phyloP scores from a whole-genome alignment of 352 stramenopile species.

The Peronospora tabacina region DNA sequence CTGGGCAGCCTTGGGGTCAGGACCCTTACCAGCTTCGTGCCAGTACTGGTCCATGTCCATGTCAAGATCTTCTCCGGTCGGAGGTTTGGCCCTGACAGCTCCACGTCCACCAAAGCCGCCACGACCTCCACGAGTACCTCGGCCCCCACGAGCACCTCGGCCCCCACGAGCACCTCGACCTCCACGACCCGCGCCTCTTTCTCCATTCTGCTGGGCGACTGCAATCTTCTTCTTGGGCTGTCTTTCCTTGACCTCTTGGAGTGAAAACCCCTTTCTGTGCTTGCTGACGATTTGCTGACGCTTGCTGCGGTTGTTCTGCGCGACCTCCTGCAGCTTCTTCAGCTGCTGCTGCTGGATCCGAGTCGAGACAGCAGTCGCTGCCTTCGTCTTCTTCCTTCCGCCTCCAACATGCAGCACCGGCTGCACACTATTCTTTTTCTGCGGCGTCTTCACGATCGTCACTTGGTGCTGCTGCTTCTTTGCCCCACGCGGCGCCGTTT shows the following conservation, averaged over 20 bases:
- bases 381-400: constrained; percentile 25
- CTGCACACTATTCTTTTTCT: constrained; percentile 25
- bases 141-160: constrained; percentile 17
- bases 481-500: constrained; percentile 20
- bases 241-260: constrained; percentile 22
- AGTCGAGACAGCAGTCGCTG: constrained; percentile 12
- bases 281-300: constrained; percentile 69
- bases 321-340: constrained; percentile 60
- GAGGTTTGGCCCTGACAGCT: constrained; percentile 36
- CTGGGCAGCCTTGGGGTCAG: constrained; percentile 68
- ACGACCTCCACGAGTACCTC: constrained; percentile 23
- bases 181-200: constrained; percentile 17
- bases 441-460: constrained; percentile 28
- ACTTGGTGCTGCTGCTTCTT: constrained; percentile 33
- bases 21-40: constrained; percentile 82
- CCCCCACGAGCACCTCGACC: constrained; percentile 2
- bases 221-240: constrained; percentile 26
- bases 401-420: constrained; percentile 16
- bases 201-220: constrained; percentile 25
- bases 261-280: constrained; percentile 55
- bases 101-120: constrained; percentile 28
- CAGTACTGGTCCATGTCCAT: constrained; percentile 87
- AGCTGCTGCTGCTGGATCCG: constrained; percentile 40
- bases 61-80: constrained; percentile 73
- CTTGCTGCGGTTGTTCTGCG: constrained; percentile 58